These are phyloP conservation scores for Rhizophlyctis rosea DNA, from an alignment of 192 early-diverging fungal species.

Conservation along the genomic window DNA sequence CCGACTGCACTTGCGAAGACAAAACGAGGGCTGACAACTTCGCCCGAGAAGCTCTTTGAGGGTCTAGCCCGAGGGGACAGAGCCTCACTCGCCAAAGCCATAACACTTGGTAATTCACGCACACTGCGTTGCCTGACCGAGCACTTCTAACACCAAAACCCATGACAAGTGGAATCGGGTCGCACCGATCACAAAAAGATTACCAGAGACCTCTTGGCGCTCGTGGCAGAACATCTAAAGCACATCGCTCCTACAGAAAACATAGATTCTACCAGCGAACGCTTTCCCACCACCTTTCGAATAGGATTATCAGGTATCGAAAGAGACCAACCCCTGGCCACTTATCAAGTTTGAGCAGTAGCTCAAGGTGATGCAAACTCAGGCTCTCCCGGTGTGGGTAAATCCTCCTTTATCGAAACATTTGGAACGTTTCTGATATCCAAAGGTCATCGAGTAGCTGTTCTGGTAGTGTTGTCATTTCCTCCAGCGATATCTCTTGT, in stretches of 20 bases:
- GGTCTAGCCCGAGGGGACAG: constrained; percentile 24
- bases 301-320: constrained; percentile 69
- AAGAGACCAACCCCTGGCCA: background rate
- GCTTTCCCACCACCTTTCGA: constrained; percentile 51
- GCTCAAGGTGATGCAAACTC: too few species aligned
- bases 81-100: constrained; percentile 56
- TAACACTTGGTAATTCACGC: constrained; percentile 54
- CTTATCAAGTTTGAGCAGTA: too few species aligned
- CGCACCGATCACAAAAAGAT: constrained; percentile 57
- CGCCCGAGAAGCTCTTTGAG: constrained; percentile 8
- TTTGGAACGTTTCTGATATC: constrained; percentile 73
- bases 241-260: background rate
- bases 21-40: too few species aligned
- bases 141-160: background rate
- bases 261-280: background rate
- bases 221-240: constrained; percentile 31
- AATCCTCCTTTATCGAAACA: constrained; percentile 82
- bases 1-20: too few species aligned
- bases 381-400: constrained; percentile 76
- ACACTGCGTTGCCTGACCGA: background rate
- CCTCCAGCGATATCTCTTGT: background rate
- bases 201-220: constrained; percentile 63
- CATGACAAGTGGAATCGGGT: constrained; percentile 63
- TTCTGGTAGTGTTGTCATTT: constrained; percentile 49
- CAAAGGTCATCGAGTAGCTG: constrained; percentile 68